These are phyloP conservation scores for Kodamaea arcana DNA, from an alignment of 1,139 yeast species.

Conservation along the genomic window DNA sequence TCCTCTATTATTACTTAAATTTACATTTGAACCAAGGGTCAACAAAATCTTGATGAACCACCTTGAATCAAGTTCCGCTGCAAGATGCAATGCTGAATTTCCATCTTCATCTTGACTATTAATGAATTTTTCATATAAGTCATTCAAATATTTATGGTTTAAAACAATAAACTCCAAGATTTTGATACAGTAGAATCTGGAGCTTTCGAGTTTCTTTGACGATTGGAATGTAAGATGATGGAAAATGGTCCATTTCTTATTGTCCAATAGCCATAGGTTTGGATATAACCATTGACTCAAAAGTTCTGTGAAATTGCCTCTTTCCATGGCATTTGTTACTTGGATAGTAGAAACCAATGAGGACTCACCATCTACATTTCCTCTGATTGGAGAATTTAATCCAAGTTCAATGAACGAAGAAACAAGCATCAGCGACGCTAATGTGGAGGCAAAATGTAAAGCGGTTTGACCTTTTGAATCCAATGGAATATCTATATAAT, in stretches of 20 bases:
- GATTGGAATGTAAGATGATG: conserved; percentile 34
- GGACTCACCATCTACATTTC: conserved; percentile 38
- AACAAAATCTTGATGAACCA: conserved; percentile 77
- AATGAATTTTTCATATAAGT: conserved; percentile 61
- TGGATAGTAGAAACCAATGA: conserved; percentile 39
- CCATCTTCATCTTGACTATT: conserved; percentile 76
- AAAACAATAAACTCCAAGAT: conserved; percentile 75
- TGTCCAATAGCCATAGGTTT: conserved; percentile 34
- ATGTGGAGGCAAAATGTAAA: conserved; percentile 43
- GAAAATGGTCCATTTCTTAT: conserved; percentile 30
- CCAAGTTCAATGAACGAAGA: conserved; percentile 34
- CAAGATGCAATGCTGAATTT: conserved; percentile 84
- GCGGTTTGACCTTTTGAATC: conserved; percentile 44
- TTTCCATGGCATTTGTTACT: conserved; percentile 46
- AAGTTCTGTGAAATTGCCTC: conserved; percentile 35
- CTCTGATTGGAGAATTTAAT: conserved; percentile 40
- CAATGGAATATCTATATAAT: conserved; percentile 34
- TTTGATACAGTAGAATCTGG: conserved; percentile 69
- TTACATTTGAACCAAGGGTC: conserved; percentile 83
- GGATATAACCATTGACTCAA: conserved; percentile 37
- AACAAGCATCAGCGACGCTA: conserved; percentile 38
- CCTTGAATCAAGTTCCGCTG: conserved; percentile 81
- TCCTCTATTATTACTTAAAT: conserved; percentile 77
- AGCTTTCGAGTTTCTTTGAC: conserved; percentile 28
- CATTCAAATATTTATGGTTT: conserved; percentile 50